phyloP scores from a whole-genome alignment of 768 basidiomycete species.

The Psilocybe cyanescens region DNA sequence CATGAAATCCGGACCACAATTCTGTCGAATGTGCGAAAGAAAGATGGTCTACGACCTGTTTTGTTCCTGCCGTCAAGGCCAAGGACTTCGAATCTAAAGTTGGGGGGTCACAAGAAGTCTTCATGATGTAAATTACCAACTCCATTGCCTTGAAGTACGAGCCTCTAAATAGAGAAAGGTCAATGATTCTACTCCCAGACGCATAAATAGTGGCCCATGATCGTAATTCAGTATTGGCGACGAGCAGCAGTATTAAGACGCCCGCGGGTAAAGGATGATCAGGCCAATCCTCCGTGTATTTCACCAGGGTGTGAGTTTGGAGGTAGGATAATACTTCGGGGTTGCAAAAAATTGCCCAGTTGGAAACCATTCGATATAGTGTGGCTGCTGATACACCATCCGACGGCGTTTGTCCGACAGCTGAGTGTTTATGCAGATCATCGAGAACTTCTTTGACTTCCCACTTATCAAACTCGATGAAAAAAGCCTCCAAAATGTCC shows the following conservation, averaged over 20 bases:
- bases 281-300: constrained; percentile 54
- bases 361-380: constrained; percentile 66
- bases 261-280: constrained; percentile 61
- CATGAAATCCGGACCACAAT: constrained; percentile 55
- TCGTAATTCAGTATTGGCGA: constrained; percentile 51
- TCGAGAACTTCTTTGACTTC: constrained; percentile 57
- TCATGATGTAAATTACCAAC: constrained; percentile 38
- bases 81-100: not conserved
- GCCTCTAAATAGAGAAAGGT: constrained; percentile 47
- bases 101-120: not conserved
- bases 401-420: constrained; percentile 34
- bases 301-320: constrained; percentile 38
- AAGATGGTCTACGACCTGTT: constrained; percentile 38
- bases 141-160: constrained; percentile 52
- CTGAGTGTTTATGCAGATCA: constrained; percentile 40
- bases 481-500: constrained; percentile 58
- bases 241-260: constrained; percentile 60
- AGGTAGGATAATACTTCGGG: constrained; percentile 47
- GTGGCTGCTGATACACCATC: constrained; percentile 42
- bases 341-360: constrained; percentile 60
- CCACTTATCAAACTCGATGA: constrained; percentile 66
- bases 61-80: constrained; percentile 1
- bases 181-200: constrained; percentile 48
- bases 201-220: constrained; percentile 62
- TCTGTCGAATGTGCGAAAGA: constrained; percentile 25